phyloP scores from a whole-genome alignment of 371 early-diverging fungal genomes.

The Nematocida major region DNA sequence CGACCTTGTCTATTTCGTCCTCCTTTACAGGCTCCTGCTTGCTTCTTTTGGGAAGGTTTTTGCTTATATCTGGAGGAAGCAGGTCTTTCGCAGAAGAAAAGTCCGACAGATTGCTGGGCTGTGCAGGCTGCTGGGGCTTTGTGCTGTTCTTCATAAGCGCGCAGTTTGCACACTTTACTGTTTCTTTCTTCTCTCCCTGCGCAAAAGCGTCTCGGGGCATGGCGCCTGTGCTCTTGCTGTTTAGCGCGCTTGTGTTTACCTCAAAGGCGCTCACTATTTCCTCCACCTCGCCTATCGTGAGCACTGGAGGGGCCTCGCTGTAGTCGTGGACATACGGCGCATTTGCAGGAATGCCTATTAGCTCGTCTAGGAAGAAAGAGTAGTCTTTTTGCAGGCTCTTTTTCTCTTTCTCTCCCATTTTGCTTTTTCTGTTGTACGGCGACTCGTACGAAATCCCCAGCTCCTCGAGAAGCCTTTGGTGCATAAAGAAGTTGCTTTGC shows the following conservation, averaged over 20 bases:
- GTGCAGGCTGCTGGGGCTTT: not conserved
- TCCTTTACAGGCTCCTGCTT: not conserved
- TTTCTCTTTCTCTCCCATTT: not conserved
- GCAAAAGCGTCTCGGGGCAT: too few species aligned
- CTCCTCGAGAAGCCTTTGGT: conserved; percentile 26
- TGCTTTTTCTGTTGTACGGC: not conserved
- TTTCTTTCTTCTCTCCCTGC: too few species aligned
- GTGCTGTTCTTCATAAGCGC: not conserved
- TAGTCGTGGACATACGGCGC: conserved; percentile 30
- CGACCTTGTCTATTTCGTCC: conserved; percentile 4
- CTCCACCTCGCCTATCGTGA: conserved; percentile 26
- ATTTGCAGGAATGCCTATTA: not conserved
- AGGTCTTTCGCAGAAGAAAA: conserved; percentile 10
- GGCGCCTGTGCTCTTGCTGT: not conserved
- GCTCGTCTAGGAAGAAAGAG: not conserved
- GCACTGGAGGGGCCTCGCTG: not conserved
- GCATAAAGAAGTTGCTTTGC: conserved; percentile 39
- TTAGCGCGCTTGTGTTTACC: not conserved
- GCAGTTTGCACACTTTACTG: not conserved
- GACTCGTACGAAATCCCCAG: not conserved
- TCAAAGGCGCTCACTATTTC: conserved; percentile 2
- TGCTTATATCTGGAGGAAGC: not conserved
- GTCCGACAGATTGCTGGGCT: not conserved
- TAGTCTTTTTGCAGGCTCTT: conserved; percentile 11
- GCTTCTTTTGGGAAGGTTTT: not conserved